Conservation (phyloP, 768 basidiomycete genomes). For the Lactarius pseudohatsudake region DNA sequence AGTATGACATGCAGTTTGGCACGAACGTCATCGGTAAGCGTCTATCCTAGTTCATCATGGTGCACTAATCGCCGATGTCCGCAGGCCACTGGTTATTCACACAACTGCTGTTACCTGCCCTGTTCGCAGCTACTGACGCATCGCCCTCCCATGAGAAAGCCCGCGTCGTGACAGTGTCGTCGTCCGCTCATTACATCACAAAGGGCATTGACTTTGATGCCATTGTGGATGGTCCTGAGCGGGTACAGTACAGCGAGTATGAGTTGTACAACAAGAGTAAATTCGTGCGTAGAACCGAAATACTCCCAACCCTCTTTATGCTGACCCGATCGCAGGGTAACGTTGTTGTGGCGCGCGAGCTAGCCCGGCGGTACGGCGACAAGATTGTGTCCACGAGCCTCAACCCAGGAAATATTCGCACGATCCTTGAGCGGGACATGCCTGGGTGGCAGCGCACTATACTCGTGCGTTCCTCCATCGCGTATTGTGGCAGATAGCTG, state of each 20-base stretch:
- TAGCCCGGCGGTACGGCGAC: slow-evolving; percentile 47
- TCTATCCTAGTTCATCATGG: not conserved
- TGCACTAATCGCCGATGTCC: not conserved
- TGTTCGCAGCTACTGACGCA: slow-evolving; percentile 42
- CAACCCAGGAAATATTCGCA: slow-evolving; percentile 38
- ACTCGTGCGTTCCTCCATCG: not conserved
- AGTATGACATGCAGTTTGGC: slow-evolving; percentile 57
- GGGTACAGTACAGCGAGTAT: slow-evolving; percentile 25
- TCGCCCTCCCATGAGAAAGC: slow-evolving; percentile 41
- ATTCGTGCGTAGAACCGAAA: slow-evolving; percentile 39
- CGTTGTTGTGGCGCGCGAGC: slow-evolving; percentile 45
- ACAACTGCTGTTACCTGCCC: slow-evolving; percentile 48
- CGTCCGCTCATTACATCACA: slow-evolving; percentile 39
- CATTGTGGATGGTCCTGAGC: slow-evolving; percentile 33
- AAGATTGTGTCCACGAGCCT: slow-evolving; percentile 47
- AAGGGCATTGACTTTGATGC: slow-evolving; percentile 42
- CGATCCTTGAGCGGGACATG: slow-evolving; percentile 19
- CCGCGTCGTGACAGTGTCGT: slow-evolving; percentile 51
- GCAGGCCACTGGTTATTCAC: slow-evolving; percentile 64
- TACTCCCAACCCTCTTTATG: too few relatives aligned
- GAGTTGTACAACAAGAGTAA: slow-evolving; percentile 41
- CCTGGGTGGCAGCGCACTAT: not conserved
- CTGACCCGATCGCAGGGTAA: slow-evolving; percentile 36
- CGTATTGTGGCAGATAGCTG: not conserved
- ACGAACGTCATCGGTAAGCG: slow-evolving; percentile 51